A percentile compares a stretch with the other conserved stretches of the same genome.
Conservation (phyloP, 805 yeast genomes). For the Candida xiaguanensis region DNA sequence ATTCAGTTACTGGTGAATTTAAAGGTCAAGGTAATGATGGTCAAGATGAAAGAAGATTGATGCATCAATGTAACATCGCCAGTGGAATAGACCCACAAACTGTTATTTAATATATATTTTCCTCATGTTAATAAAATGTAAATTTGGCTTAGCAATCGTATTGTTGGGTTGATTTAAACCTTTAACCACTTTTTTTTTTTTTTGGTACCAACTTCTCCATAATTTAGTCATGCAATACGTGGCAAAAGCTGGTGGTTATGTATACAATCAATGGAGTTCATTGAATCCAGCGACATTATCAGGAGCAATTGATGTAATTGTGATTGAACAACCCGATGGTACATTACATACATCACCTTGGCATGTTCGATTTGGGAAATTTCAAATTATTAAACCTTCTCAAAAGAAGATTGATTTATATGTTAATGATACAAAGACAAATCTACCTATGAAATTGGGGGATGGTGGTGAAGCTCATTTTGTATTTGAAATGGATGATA, state of each 20-base stretch:
- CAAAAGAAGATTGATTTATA: constrained; percentile 89
- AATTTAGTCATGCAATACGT: constrained; percentile 80
- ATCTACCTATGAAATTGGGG: constrained; percentile 92
- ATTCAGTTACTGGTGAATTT: constrained; percentile 88
- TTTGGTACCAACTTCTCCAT: neutral
- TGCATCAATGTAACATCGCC: constrained; percentile 94
- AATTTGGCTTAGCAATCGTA: neutral
- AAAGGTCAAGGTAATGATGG: constrained; percentile 38
- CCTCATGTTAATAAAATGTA: neutral
- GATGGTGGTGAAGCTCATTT: constrained; percentile 98
- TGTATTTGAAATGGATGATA: constrained; percentile 76
- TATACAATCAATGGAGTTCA: constrained; percentile 95
- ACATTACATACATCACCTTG: constrained; percentile 88
- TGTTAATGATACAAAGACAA: constrained; percentile 77
- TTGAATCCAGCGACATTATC: constrained; percentile 93
- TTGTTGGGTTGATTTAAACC: neutral
- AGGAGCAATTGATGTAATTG: constrained; percentile 96
- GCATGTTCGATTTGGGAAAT: constrained; percentile 94
- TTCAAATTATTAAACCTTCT: constrained; percentile 87
- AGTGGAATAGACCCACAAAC: constrained; percentile 63
- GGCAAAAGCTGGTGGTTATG: constrained; percentile 91
- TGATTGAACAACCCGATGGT: constrained; percentile 83
- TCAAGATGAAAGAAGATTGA: constrained; percentile 71
- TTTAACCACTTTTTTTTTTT: constrained; percentile 1
- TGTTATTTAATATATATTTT: constrained; percentile 5